These are phyloP conservation scores for Escallonia rubra DNA, from an alignment of 129 eudicot species.

Conservation along the genomic window DNA sequence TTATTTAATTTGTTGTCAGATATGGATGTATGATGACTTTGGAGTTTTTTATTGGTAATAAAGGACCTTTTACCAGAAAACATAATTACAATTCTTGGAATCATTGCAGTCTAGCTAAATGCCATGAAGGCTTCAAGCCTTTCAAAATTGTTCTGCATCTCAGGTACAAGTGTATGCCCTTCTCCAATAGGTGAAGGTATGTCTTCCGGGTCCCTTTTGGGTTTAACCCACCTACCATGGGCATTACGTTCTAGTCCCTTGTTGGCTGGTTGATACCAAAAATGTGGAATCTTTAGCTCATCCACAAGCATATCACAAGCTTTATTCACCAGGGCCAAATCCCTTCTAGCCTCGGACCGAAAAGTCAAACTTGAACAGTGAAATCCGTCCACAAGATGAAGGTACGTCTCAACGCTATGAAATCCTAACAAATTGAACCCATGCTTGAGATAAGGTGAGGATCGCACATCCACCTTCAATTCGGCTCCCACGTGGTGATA, in stretches of 20 bases:
- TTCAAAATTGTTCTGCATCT: not conserved
- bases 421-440: slow-evolving; percentile 48
- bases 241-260: slow-evolving; percentile 62
- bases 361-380: slow-evolving; percentile 27
- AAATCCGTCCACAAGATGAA: slow-evolving; percentile 72
- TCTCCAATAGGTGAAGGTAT: slow-evolving; percentile 62
- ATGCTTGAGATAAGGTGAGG: slow-evolving; percentile 22
- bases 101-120: too few relatives aligned
- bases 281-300: slow-evolving; percentile 60
- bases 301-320: slow-evolving; percentile 68
- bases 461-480: slow-evolving; percentile 45
- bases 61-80: too few relatives aligned
- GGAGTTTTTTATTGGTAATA: too few relatives aligned
- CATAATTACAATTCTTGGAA: too few relatives aligned
- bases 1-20: too few relatives aligned
- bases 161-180: slow-evolving; percentile 14
- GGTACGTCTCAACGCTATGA: slow-evolving; percentile 73
- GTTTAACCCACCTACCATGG: slow-evolving; percentile 73
- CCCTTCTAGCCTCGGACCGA: slow-evolving; percentile 53
- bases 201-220: slow-evolving; percentile 63
- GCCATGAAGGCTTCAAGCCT: not conserved
- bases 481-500: slow-evolving; percentile 82
- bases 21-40: too few relatives aligned
- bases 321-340: slow-evolving; percentile 67
- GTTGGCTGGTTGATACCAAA: slow-evolving; percentile 66